phyloP scores from a whole-genome alignment of 1,284 basidiomycete genomes.

The Waitea zeae region DNA sequence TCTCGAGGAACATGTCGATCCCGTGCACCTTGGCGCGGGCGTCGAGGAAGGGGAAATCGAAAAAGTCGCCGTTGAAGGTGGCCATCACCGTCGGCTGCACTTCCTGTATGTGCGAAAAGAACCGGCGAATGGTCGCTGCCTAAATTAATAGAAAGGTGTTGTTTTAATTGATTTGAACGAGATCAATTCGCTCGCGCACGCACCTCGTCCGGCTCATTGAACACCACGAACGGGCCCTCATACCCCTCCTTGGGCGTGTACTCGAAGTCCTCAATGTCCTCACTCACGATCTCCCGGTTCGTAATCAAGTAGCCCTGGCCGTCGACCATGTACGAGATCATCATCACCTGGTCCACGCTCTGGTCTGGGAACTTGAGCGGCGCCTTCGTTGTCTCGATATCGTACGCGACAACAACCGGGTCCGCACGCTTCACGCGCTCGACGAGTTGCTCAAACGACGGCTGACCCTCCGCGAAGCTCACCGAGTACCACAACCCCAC shows the following conservation, averaged over 20 bases:
- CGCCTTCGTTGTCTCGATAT: constrained; percentile 98
- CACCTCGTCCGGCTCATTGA: constrained; percentile 91
- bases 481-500: constrained; percentile 96
- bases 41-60: constrained; percentile 98
- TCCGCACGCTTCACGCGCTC: constrained; percentile 97
- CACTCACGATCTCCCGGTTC: constrained; percentile 92
- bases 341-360: constrained; percentile 96
- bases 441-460: constrained; percentile 54
- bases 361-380: constrained; percentile 98
- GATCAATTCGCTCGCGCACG: too few species aligned
- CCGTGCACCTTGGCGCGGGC: constrained; percentile 79
- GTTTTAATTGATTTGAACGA: not conserved
- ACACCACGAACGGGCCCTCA: constrained; percentile 92
- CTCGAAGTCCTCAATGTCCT: constrained; percentile 98
- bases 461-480: constrained; percentile 68
- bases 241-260: constrained; percentile 98
- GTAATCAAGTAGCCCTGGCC: constrained; percentile 96
- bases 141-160: constrained; percentile 11
- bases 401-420: constrained; percentile 97
- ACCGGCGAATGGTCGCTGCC: constrained; percentile 68
- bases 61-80: constrained; percentile 98
- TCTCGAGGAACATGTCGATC: constrained; percentile 94
- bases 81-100: constrained; percentile 94
- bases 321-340: constrained; percentile 99
- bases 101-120: constrained; percentile 90